Evolutionary conservation across 495 filamentous ascomycete species (phyloP), one percentile per base, ranked within the genome.

Genomic region (Podospora conica): DNA sequence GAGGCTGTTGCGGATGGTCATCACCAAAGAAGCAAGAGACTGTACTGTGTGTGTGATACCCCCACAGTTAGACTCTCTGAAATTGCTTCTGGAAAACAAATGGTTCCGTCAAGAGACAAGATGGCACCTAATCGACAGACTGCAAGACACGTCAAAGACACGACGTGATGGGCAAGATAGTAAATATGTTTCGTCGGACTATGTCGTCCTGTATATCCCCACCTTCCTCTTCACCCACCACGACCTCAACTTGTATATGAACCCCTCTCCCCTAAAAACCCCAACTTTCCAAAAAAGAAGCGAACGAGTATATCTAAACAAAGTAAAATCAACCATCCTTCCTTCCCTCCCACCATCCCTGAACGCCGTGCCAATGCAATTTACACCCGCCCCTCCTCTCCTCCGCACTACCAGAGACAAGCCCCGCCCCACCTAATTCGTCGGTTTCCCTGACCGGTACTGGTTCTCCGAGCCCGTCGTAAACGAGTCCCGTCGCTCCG

Each of bases 291-390:
- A 15, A 48, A 48, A 18, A 15, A 40, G 33, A 48, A 48, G 15
- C 29, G 22, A 40, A 40, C 40, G 24, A 40, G 31, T 53, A n/a
- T 61, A 21, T 61, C 23, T 27, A 40, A 33, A 57, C 15, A 28
- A 20, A 18, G 8, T 8, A 40, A 48, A 18, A 18, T 7, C 33
- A 18, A 18, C 6, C 25, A 27, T 6, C 25, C 25, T 27, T 6
- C 25, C 15, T n/a, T 8, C 40, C 40, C 40, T 48, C 6, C 15
- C 15, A 12, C 29, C 10, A 33, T 33, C 28, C 63, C 21, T 10
- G 29, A 64, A 64, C 63, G 55, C 63, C 63, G 21, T 58, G 63
- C 63, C 25, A 28, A 64, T 64, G 63, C 57, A 40, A 28, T 20
- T 25, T 48, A 48, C 18, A 15, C 10, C n/a, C n/a, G n/a, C 57